Conservation (phyloP, 2,329 filamentous ascomycete genomes). For the Diplodia mutila region DNA sequence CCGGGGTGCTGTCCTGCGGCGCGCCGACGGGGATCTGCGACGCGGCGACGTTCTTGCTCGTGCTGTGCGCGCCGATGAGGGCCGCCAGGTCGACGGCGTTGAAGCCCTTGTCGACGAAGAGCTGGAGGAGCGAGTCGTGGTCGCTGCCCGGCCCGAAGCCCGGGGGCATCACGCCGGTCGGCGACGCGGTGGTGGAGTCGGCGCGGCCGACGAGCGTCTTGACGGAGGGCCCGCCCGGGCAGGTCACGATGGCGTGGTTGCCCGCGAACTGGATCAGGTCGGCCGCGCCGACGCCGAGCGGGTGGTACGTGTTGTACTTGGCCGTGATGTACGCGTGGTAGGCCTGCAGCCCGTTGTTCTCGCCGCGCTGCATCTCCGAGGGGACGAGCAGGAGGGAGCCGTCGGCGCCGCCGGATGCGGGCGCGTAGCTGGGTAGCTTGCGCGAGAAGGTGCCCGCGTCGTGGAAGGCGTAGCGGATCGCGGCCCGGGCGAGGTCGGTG, state of each 20-base stretch:
- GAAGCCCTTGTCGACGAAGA: conserved; percentile 59
- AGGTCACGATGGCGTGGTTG: conserved; percentile 53
- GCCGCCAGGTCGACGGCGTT: conserved; percentile 55
- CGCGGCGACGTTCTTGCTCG: conserved; percentile 45
- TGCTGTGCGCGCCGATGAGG: conserved; percentile 59
- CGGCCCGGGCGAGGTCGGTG: conserved; percentile 35
- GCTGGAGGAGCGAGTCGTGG: conserved; percentile 49
- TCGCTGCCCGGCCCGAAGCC: conserved; percentile 39
- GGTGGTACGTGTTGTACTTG: conserved; percentile 44
- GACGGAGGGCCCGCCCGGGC: conserved; percentile 57
- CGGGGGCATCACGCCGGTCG: conserved; percentile 51
- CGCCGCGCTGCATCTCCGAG: conserved; percentile 41
- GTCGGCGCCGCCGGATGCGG: conserved; percentile 43
- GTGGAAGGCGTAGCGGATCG: conserved; percentile 41
- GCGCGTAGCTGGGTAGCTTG: not conserved
- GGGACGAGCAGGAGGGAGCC: conserved; percentile 45
- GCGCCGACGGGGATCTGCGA: conserved; percentile 49
- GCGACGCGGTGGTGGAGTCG: conserved; percentile 48
- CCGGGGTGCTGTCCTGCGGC: conserved; percentile 55
- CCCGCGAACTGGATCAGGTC: conserved; percentile 59
- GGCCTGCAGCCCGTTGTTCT: conserved; percentile 51
- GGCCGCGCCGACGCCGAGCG: conserved; percentile 54
- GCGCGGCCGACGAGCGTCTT: conserved; percentile 55
- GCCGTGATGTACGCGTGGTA: conserved; percentile 40
- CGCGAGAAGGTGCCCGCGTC: conserved; percentile 31